Evolutionary conservation across 257 asterid species (phyloP).

Genomic region (Paulownia fortunei): DNA sequence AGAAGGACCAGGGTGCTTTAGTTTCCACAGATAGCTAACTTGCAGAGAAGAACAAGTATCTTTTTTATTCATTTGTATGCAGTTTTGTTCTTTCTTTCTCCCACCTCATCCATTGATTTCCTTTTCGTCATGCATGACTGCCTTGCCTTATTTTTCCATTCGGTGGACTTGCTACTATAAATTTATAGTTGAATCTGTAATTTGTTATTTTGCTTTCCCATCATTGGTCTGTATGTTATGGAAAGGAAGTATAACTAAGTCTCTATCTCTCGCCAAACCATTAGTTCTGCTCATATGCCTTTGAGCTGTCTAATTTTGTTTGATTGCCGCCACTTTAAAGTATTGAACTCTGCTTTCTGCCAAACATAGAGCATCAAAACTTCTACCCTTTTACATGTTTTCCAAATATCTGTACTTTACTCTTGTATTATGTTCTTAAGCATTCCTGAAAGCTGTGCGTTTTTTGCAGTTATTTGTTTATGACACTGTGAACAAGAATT

Average conservation of each 20-base stretch:
- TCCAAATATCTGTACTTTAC: background rate
- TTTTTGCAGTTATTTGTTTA: constrained; percentile 75
- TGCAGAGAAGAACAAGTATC: background rate
- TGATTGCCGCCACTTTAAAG: background rate
- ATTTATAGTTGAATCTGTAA: background rate
- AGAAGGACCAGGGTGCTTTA: background rate
- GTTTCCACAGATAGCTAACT: background rate
- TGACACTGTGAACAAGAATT: constrained; percentile 84
- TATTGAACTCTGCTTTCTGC: constrained; percentile 7
- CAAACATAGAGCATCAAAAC: background rate
- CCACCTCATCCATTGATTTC: background rate
- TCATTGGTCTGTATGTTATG: background rate
- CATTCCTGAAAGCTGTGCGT: background rate
- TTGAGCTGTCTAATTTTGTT: background rate
- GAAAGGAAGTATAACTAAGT: background rate
- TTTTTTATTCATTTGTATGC: background rate
- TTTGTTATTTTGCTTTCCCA: too few species aligned
- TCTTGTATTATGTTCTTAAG: background rate
- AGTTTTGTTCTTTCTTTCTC: background rate
- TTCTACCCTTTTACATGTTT: background rate
- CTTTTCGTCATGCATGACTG: background rate
- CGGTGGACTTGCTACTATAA: background rate
- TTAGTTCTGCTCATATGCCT: background rate
- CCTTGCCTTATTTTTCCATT: background rate
- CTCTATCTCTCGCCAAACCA: background rate